These are phyloP conservation scores for Agrostemma githago DNA, from an alignment of 148 eudicot species.

Conservation along the genomic window DNA sequence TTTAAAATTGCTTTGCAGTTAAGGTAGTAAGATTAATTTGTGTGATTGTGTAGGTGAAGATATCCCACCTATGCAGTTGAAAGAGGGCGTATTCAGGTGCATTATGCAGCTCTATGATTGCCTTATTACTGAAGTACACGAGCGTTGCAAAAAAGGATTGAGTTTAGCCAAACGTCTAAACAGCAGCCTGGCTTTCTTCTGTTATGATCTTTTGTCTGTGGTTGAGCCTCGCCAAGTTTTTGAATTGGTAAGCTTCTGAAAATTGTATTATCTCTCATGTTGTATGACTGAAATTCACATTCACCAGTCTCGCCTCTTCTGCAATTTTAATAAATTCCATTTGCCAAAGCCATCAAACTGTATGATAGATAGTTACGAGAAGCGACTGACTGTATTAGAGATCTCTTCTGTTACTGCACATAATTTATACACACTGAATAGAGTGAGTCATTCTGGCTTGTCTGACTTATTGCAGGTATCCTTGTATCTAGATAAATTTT, in stretches of 20 bases:
- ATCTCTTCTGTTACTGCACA: not conserved
- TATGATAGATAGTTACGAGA: not conserved
- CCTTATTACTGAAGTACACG: slow-evolving; percentile 97
- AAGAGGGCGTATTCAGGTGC: slow-evolving; percentile 96
- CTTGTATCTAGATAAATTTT: slow-evolving; percentile 92
- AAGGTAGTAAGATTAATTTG: not conserved
- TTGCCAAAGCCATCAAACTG: not conserved
- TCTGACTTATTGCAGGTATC: slow-evolving; percentile 58
- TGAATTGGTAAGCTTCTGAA: slow-evolving; percentile 63
- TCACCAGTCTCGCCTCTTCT: not conserved
- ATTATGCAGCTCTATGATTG: slow-evolving; percentile 92
- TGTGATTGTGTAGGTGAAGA: slow-evolving; percentile 71
- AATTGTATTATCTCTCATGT: slow-evolving; percentile 4
- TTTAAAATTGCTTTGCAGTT: not conserved
- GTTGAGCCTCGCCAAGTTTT: slow-evolving; percentile 99
- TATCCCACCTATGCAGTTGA: slow-evolving; percentile 97
- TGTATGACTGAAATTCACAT: not conserved
- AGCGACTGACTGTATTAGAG: not conserved
- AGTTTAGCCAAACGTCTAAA: slow-evolving; percentile 89
- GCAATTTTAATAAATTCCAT: not conserved
- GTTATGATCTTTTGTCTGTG: slow-evolving; percentile 87
- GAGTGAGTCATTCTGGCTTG: not conserved
- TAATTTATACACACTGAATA: not conserved
- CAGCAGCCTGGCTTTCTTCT: slow-evolving; percentile 95
- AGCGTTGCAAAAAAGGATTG: slow-evolving; percentile 95